Base-by-base conservation (phyloP, 768 basidiomycete species). In the Amanita muscaria region DNA sequence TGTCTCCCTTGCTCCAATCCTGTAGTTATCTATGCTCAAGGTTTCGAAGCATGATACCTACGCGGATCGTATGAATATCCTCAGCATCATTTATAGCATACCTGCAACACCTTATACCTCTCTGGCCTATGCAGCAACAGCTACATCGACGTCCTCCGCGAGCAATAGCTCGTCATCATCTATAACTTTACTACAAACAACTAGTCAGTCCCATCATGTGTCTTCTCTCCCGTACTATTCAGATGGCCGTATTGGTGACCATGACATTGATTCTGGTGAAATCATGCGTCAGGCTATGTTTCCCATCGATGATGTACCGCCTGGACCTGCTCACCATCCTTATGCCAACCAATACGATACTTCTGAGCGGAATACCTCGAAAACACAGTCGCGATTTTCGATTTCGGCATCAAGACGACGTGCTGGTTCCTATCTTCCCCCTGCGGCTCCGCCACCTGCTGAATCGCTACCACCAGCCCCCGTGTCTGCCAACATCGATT, bases 51-150 rank as follows among this genome's bases (percentile, higher is more conserved):
- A 93, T 59, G 91, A 94, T 62, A 93, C 91, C 7, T 94, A 94
- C 61, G 88, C 87, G 47, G 88, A 94, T 62, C 79, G 91, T 41
- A 90, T 94, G 84, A 85, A 87, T 56, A 91, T 93, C 57, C 74
- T 94, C 44, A 87, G 85, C 54, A 73, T 88, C 51, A 89, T 90
- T 50, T 91, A 91, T 68, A 83, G 79, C 60, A 88, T 91, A 60
- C 85, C 85, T 19, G 74, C 83, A 34, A 74, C 79, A 34, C 82
- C 83, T 16, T 77, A 84, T 56, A 72, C 83, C 9, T 61, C 77
- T 12, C 70, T 76, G 5, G 55, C 71, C 40, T 76, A 76, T 60
- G 60, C 61, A 27, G 53, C 54, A 37, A 39, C 60, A 27, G 51
- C 57, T 22, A 40, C 39, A 19, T 59, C 27, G 27, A 6, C 58